These are phyloP conservation scores for Moesziomyces parantarcticus DNA, from an alignment of 1,284 basidiomycete species.

Conservation along the genomic window DNA sequence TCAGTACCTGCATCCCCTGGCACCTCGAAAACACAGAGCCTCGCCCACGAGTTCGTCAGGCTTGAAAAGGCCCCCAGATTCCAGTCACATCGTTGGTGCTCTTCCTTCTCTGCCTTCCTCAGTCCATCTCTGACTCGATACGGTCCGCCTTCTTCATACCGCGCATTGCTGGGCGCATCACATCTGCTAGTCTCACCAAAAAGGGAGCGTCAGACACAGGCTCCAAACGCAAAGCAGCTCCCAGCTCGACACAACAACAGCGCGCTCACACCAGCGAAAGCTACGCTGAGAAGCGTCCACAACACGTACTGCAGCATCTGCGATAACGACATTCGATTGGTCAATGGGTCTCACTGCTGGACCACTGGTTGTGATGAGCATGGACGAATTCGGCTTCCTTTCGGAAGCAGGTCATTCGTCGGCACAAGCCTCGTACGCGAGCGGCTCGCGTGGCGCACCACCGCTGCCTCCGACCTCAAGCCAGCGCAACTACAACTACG, in stretches of 20 bases:
- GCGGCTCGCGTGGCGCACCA: constrained; percentile 10
- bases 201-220: too few relatives aligned
- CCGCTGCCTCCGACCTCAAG: constrained; percentile 1
- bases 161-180: neutral
- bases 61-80: too few relatives aligned
- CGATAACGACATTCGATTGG: neutral
- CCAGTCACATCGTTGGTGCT: too few relatives aligned
- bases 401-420: constrained; percentile 18
- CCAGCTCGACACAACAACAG: too few relatives aligned
- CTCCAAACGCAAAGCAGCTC: too few relatives aligned
- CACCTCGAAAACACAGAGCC: too few relatives aligned
- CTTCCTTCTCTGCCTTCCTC: too few relatives aligned
- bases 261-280: too few relatives aligned
- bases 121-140: too few relatives aligned
- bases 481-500: constrained; percentile 1
- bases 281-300: neutral
- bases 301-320: neutral
- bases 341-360: constrained; percentile 19
- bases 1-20: too few relatives aligned
- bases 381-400: constrained; percentile 42
- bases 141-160: too few relatives aligned
- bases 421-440: constrained; percentile 14
- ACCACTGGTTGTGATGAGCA: constrained; percentile 19
- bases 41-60: too few relatives aligned
- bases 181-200: neutral